Base-by-base conservation (phyloP, 169 alveolate species). In the Eimeria brunetti region DNA sequence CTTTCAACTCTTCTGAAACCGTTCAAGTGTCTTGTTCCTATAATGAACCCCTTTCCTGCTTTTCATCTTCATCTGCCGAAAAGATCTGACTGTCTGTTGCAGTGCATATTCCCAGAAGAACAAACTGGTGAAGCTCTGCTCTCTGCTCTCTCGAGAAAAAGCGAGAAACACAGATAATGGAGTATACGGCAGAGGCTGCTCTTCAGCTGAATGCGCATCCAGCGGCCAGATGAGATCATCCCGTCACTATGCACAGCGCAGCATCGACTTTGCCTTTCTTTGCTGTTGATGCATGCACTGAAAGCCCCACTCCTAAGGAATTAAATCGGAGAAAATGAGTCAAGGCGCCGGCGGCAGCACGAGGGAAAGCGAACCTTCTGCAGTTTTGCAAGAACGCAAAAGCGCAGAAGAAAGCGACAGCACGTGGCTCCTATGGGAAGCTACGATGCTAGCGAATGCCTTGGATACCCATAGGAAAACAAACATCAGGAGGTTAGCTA, bases 341-440 rank as follows among this genome's bases (percentile, higher is more conserved):
- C 64, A 46, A 78, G 46, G 64, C 7, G 36, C 88, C 62, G 38
- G 88, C 64, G 24, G 62, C 64, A 36, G 62, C 24, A 44, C 46
- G 11, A 44, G 88, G 44, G 88, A 78, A 46, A 64, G 67, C 9
- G 88, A 71, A 14, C 30, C 53, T 53, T 36, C 51, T 33, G 51
- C 4, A 9, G 69, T 46, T 8, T 53, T 46, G 5, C 41, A 46
- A 5, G 67, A 80, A n/a, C 24, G 49, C 18, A 56, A 41, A 58
- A 64, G n/a, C 41, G 14, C 3, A 18, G 81, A 86, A 44, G 62
- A 2, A 12, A 20, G 64, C 46, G 92, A 86, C 36, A 41, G 58
- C 71, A 24, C 92, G 1, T 86, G 92, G 92, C 64, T 86, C 14
- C 81, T 86, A 18, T 86, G 92, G 92, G 92, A 86, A 86, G 81